Conservation (phyloP, 257 asterid species). For the Eucommia ulmoides region DNA sequence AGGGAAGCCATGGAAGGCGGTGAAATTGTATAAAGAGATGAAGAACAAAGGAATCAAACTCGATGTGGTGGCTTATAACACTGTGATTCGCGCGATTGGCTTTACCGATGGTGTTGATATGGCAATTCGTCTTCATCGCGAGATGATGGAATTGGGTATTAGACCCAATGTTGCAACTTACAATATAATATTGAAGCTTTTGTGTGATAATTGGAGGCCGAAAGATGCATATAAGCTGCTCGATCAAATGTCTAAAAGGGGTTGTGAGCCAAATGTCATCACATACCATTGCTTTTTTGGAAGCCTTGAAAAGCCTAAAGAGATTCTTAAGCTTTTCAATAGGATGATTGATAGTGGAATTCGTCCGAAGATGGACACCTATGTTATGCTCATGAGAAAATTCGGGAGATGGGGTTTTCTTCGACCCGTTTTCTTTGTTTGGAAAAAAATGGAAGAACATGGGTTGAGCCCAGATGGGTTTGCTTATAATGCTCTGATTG, state of each 20-base stretch:
- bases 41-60: conserved; percentile 49
- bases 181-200: conserved; percentile 64
- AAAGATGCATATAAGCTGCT: conserved; percentile 52
- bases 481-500: conserved; percentile 85
- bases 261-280: conserved; percentile 49
- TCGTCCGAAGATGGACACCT: conserved; percentile 69
- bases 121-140: conserved; percentile 51
- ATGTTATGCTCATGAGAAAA: conserved; percentile 87
- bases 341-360: conserved; percentile 66
- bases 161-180: conserved; percentile 58
- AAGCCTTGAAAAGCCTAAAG: conserved; percentile 65
- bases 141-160: conserved; percentile 69
- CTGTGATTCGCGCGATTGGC: conserved; percentile 70
- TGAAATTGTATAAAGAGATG: conserved; percentile 78
- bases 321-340: conserved; percentile 60
- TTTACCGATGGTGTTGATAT: conserved; percentile 66
- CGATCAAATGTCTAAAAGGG: conserved; percentile 46
- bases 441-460: conserved; percentile 67
- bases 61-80: conserved; percentile 76
- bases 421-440: conserved; percentile 53
- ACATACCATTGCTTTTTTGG: conserved; percentile 67
- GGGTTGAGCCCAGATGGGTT: conserved; percentile 76
- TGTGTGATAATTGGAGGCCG: conserved; percentile 75
- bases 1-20: conserved; percentile 81
- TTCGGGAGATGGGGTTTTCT: conserved; percentile 97